phyloP scores from a whole-genome alignment of 768 basidiomycete species.

The Neoboletus subvelutipes region DNA sequence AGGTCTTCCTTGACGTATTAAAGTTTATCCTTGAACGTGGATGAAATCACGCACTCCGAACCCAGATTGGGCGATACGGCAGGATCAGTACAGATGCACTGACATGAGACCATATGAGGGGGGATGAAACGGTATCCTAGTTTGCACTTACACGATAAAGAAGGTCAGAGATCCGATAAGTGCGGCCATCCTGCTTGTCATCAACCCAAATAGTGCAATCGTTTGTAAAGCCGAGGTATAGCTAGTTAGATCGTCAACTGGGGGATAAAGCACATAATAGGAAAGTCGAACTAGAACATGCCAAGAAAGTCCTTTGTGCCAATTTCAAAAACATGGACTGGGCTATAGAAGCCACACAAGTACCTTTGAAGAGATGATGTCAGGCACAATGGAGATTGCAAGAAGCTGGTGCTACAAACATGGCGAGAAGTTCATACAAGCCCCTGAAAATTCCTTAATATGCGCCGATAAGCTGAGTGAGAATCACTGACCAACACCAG shows the following conservation, averaged over 20 bases:
- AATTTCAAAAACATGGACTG: conserved; percentile 39
- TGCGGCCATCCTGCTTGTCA: conserved; percentile 65
- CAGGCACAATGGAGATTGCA: conserved; percentile 8
- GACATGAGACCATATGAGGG: conserved; percentile 10
- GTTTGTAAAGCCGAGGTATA: conserved; percentile 45
- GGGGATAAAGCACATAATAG: not conserved
- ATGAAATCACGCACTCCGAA: conserved; percentile 35
- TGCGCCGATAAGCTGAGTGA: not conserved
- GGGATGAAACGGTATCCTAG: conserved; percentile 12
- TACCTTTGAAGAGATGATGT: conserved; percentile 28
- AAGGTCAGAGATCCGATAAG: conserved; percentile 56
- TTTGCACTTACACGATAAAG: conserved; percentile 47
- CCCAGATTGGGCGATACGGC: conserved; percentile 38
- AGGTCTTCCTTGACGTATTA: conserved; percentile 40
- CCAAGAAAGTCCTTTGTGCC: conserved; percentile 40
- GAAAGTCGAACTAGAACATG: conserved; percentile 35
- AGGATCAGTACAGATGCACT: conserved; percentile 39
- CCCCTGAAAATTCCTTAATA: conserved; percentile 40
- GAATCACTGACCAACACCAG: conserved; percentile 57
- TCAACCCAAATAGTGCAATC: conserved; percentile 70
- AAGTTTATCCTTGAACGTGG: not conserved
- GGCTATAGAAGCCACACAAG: conserved; percentile 43
- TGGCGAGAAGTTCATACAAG: conserved; percentile 56
- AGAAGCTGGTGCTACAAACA: conserved; percentile 28
- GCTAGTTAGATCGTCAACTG: conserved; percentile 13